Base-by-base conservation (phyloP, 768 basidiomycete species). In the Brasilioporus rufonigricans region DNA sequence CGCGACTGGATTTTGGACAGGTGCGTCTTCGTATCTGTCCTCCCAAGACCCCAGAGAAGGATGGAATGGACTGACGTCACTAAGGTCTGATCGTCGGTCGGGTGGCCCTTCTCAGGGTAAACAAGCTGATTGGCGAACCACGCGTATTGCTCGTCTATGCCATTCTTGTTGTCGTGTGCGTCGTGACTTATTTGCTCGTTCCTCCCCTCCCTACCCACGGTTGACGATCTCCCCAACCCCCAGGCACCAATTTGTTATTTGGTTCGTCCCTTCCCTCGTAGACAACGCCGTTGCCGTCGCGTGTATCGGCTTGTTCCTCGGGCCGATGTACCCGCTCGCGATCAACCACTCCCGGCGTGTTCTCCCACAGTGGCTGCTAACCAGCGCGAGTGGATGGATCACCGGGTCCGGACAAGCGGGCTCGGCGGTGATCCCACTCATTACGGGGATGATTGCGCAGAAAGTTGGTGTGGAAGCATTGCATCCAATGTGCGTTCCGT, bases 271-370 rank as follows among this genome's bases (percentile, higher is more conserved):
- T 3, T 74, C 72, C 5, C 70, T 85, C 32, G 64, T 82, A 27
- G 79, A 74, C 9, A 75, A 78, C 43, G 82, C 80, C 0, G 64
- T 85, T 18, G 76, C 78, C 10, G 76, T 89, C 33, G 72, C 79
- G 8, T 61, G 83, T 39, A 68, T 83, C 50, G 84, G 84, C 40
- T 44, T 82, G 7, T 53, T 80, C 33, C 63, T 83, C 26, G 82
- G 80, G 24, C 76, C 76, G 7, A 73, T 76, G 68, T 79, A 74
- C 55, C 77, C 76, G 4, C 73, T 78, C 56, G 76, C 80, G 1
- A 82, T 91, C 80, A 87, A 85, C 63, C 79, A 86, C 49, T 72
- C 83, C 0, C 78, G 82, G 3, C 76, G 81, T 1, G 75, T 91
- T 44, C 69, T 93, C 10, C 91, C 90, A 8, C 77, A 76, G 10